Evolutionary conservation across 108 stramenopile genomes (phyloP), one percentile per base, ranked within the genome.

Genomic region (Cylindrotheca closterium): DNA sequence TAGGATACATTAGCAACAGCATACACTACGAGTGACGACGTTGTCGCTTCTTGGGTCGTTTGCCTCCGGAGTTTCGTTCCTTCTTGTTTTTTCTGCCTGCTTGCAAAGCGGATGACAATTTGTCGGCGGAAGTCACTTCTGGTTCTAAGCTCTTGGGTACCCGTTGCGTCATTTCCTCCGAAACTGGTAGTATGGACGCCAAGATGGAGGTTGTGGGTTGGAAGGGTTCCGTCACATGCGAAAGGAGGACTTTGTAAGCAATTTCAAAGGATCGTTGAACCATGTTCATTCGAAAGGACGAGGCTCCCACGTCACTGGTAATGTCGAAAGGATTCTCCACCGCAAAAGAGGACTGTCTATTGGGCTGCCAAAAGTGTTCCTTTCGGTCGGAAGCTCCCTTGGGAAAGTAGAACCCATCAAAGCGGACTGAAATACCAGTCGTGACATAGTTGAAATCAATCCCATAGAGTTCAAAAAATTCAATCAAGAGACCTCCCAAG

Each of bases 401-500:
- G 29, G 88, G 86, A 77, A 96, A 96, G 68, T 84, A 97, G 30
- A 65, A 75, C 4, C 96, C 96, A 77, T 91, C 94, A 66, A 84
- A 58, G 22, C 89, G 80, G 0, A 97, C 81, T 0, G 87, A 88
- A 24, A 95, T 89, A 1, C 85, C 96, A 8, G 87, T 87, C 3
- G 91, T 90, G 4, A 80, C 56, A 60, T 92, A 97, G 72, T 98
- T 98, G 55, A 96, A 92, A 47, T 94, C 84, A 1, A 84, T 55
- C 12, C 93, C 93, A 57, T 96, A 98, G 37, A 97, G 75, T 53
- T 94, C 94, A 26, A 98, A 83, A 68, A 98, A 97, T 58, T 96
- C 97, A 31, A 96, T 34, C 21, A 98, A 67, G 27, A 96, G 52
- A 33, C 75, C 75, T 0, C 96, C 97, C 42, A 98, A 78, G 69